These are phyloP conservation scores for Sarocladium kiliense DNA, from an alignment of 2,329 filamentous ascomycete species.

Conservation along the genomic window DNA sequence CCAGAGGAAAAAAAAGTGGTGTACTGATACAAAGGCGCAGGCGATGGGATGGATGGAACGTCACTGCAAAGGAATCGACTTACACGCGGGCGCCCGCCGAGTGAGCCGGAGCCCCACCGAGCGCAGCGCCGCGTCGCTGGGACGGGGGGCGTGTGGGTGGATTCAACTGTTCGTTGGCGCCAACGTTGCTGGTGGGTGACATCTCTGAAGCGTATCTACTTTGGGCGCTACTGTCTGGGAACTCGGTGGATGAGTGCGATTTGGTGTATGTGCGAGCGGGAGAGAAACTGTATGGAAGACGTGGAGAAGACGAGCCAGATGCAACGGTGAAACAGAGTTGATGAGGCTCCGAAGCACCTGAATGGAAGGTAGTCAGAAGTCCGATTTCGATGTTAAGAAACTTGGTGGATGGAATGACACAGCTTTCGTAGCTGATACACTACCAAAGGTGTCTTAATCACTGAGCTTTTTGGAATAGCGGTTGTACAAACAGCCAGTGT, in stretches of 20 bases:
- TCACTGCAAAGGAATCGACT: slow-evolving; percentile 3
- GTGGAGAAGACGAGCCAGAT: background rate
- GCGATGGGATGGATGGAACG: slow-evolving; percentile 2
- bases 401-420: no score
- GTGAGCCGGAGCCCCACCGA: slow-evolving; percentile 5
- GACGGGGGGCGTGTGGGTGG: background rate
- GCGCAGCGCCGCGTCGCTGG: background rate
- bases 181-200: slow-evolving; percentile 1
- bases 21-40: no score
- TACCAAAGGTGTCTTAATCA: no score
- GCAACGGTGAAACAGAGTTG: background rate
- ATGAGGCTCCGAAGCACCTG: no score
- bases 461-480: no score
- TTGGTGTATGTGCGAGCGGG: no score
- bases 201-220: background rate
- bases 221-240: background rate
- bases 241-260: no score
- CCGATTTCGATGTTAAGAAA: no score
- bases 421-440: no score
- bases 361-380: no score
- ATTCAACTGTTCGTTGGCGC: background rate
- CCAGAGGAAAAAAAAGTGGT: background rate
- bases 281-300: background rate
- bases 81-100: slow-evolving; percentile 7
- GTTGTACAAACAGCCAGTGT: no score